Evolutionary conservation across 768 basidiomycete species (phyloP).

Genomic region (Lentinus brumalis): DNA sequence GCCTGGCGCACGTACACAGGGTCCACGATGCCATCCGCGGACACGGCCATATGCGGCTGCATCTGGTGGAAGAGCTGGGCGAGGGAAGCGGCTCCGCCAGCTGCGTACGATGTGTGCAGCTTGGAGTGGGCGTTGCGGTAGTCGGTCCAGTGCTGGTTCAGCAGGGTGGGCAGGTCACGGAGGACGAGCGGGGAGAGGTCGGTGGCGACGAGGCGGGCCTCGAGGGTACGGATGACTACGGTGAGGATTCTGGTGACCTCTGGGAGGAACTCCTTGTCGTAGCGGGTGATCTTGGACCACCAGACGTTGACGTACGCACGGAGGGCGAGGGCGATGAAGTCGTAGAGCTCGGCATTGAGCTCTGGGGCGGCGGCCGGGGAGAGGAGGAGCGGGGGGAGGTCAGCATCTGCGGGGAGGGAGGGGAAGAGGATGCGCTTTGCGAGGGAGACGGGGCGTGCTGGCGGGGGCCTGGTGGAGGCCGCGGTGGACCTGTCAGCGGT

Average conservation of each 20-base stretch:
- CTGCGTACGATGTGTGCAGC: conserved; percentile 67
- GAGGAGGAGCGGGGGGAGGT: conserved; percentile 56
- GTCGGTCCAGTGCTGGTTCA: conserved; percentile 79
- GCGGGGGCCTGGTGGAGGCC: not conserved
- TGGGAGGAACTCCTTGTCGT: conserved; percentile 82
- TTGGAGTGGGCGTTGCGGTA: conserved; percentile 70
- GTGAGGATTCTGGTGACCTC: conserved; percentile 63
- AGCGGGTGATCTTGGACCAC: conserved; percentile 83
- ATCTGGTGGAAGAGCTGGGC: conserved; percentile 75
- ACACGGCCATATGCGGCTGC: conserved; percentile 84
- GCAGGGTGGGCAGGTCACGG: conserved; percentile 59
- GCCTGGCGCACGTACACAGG: conserved; percentile 79
- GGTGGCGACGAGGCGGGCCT: conserved; percentile 52
- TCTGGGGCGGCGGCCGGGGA: conserved; percentile 48
- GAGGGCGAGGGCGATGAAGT: conserved; percentile 77
- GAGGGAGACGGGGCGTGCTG: conserved; percentile 24
- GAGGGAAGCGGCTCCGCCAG: conserved; percentile 62
- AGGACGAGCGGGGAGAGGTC: conserved; percentile 67
- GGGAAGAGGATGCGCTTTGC: conserved; percentile 47
- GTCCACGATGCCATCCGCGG: conserved; percentile 64
- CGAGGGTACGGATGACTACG: conserved; percentile 59
- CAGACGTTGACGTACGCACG: conserved; percentile 80
- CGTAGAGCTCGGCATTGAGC: conserved; percentile 71
- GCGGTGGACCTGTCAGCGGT: conserved; percentile 20
- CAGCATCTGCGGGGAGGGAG: conserved; percentile 41